These are phyloP conservation scores for Sinapis alba DNA, from an alignment of 441 rosid species.

Conservation along the genomic window DNA sequence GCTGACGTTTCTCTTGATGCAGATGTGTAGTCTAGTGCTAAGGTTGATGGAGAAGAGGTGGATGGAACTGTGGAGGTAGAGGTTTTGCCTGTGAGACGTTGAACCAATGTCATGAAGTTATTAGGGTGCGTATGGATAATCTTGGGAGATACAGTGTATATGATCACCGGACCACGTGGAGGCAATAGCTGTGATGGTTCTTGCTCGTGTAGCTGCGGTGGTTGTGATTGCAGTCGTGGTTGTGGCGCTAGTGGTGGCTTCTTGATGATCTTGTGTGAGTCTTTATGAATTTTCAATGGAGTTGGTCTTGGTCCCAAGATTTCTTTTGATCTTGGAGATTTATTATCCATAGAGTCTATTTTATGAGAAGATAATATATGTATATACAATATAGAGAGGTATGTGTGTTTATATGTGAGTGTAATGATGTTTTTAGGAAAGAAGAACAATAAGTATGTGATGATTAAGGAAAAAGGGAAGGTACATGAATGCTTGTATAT, in stretches of 20 bases:
- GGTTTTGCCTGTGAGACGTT: conserved; percentile 66
- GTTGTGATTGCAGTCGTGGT: background rate
- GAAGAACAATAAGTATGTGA: conserved; percentile 31
- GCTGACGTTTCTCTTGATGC: conserved; percentile 11
- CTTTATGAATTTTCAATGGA: conserved; percentile 67
- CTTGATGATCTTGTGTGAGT: conserved; percentile 78
- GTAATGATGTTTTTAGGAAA: conserved; percentile 18
- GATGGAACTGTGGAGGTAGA: conserved; percentile 41
- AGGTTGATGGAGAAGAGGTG: conserved; percentile 35
- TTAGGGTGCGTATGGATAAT: conserved; percentile 65
- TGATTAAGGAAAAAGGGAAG: conserved; percentile 31
- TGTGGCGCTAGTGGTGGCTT: conserved; percentile 73
- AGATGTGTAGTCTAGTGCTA: conserved; percentile 14
- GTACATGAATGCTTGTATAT: conserved; percentile 29
- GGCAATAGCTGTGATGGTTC: conserved; percentile 32
- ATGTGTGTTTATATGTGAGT: conserved; percentile 1
- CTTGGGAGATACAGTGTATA: conserved; percentile 67
- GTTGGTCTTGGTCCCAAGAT: conserved; percentile 86
- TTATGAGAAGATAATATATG: conserved; percentile 7
- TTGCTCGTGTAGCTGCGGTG: conserved; percentile 28
- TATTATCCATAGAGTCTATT: conserved; percentile 25
- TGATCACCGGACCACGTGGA: conserved; percentile 62
- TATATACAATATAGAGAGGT: background rate
- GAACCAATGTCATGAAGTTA: conserved; percentile 66
- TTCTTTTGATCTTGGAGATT: conserved; percentile 50